phyloP scores from a whole-genome alignment of 768 basidiomycete genomes.

The Leucocoprinus leucothites region DNA sequence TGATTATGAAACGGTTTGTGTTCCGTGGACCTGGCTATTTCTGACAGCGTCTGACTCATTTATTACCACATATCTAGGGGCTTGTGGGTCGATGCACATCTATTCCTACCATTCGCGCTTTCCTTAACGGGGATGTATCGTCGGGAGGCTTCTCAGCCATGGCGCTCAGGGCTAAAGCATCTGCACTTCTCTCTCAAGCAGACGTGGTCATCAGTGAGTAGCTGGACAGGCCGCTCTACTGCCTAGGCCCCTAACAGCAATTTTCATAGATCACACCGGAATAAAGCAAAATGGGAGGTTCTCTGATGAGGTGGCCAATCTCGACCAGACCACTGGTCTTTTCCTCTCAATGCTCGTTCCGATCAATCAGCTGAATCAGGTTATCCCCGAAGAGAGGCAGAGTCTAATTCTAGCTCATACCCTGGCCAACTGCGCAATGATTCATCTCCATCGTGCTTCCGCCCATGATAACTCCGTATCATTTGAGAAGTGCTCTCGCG shows the following conservation, averaged over 20 bases:
- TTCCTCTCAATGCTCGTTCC: constrained; percentile 65
- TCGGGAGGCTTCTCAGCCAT: constrained; percentile 58
- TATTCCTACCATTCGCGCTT: constrained; percentile 58
- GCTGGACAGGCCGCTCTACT: not conserved
- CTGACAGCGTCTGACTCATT: constrained; percentile 11
- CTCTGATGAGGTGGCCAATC: constrained; percentile 53
- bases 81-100: constrained; percentile 48
- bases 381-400: constrained; percentile 56
- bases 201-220: constrained; percentile 57
- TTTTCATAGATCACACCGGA: constrained; percentile 22
- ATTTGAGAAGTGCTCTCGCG: constrained; percentile 64
- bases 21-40: constrained; percentile 8
- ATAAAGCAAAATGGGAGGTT: constrained; percentile 44
- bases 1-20: constrained; percentile 66
- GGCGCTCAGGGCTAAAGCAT: constrained; percentile 71
- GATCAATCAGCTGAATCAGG: constrained; percentile 57
- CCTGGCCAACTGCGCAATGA: constrained; percentile 61
- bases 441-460: constrained; percentile 63
- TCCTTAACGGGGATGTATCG: constrained; percentile 57
- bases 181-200: constrained; percentile 71
- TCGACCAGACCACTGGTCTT: constrained; percentile 63
- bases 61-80: constrained; percentile 41
- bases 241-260: constrained; percentile 2
- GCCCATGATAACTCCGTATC: constrained; percentile 55
- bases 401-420: constrained; percentile 59